Evolutionary conservation across 2,329 filamentous ascomycete genomes (phyloP).

Genomic region (Helotiales sp.): DNA sequence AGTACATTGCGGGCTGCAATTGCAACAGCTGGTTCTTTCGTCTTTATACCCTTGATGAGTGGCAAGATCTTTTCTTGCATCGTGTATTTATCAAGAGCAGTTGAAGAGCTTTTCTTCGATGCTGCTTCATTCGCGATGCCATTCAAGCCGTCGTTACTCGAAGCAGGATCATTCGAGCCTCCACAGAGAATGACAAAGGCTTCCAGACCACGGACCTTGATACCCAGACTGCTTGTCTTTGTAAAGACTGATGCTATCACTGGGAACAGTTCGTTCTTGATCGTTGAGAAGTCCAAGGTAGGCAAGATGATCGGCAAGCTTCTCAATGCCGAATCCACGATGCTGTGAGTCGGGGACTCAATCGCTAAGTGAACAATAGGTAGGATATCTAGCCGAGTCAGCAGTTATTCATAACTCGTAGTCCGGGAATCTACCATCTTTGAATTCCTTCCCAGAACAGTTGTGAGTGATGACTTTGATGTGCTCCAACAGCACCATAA

Average conservation of each 20-base stretch:
- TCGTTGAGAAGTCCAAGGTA: slow-evolving; percentile 90
- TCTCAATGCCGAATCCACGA: slow-evolving; percentile 83
- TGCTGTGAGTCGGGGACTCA: slow-evolving; percentile 83
- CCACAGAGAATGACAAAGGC: slow-evolving; percentile 90
- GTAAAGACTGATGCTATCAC: slow-evolving; percentile 88
- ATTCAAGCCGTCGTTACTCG: slow-evolving; percentile 70
- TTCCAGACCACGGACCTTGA: slow-evolving; percentile 90
- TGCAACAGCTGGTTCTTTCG: slow-evolving; percentile 97
- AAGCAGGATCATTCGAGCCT: slow-evolving; percentile 56
- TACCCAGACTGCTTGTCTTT: slow-evolving; percentile 88
- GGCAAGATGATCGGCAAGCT: slow-evolving; percentile 80
- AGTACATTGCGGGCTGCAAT: slow-evolving; percentile 87
- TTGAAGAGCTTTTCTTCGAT: slow-evolving; percentile 62
- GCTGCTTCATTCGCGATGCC: slow-evolving; percentile 58
- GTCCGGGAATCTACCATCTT: slow-evolving; percentile 67
- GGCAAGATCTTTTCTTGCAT: slow-evolving; percentile 98
- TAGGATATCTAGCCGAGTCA: slow-evolving; percentile 66
- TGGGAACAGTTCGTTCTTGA: slow-evolving; percentile 96
- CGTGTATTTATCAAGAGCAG: slow-evolving; percentile 92
- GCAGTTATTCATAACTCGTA: slow-evolving; percentile 7
- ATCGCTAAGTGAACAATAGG: slow-evolving; percentile 83
- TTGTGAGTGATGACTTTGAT: slow-evolving; percentile 75
- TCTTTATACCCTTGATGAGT: slow-evolving; percentile 89
- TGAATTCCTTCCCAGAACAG: slow-evolving; percentile 88
- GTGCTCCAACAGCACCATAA: slow-evolving; percentile 90